Base-by-base conservation (phyloP, 2,329 filamentous ascomycete genomes). In the Diaporthe sp. region DNA sequence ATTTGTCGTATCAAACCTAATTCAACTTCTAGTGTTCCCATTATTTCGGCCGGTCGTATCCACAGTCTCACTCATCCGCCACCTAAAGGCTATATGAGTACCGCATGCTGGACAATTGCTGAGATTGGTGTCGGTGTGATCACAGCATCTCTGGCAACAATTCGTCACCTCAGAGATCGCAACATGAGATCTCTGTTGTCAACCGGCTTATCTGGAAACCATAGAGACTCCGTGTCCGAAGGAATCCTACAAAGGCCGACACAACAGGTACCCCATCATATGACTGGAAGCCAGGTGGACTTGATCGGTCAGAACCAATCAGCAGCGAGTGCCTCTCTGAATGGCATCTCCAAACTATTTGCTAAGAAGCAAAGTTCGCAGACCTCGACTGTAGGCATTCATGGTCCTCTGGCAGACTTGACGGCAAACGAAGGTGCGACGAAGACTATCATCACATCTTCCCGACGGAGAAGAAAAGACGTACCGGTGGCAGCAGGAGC, bases 91-190 rank as follows among this genome's bases (percentile, higher is more conserved):
- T 49, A 49, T 22, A 65, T 49, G 61, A 65, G 61, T 10, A 65
- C 61, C 2, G 61, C 61, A 3, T 65, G 61, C 42, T 65, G 61
- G 61, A 65, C 61, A 34, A 65, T 65, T 46, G 61, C 61, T n/a
- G 61, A 65, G 42, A 65, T 65, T 34, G 61, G 61, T 8, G 42
- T 65, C 10, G 61, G 61, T n/a, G 42, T 65, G 1, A 65, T 65
- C 42, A 49, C 61, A 46, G 61, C 61, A 8, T 65, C 61, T 34
- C 13, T 65, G 42, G 61, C 61, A 8, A 65, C 61, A 42, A 65
- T 65, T 19, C 61, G 61, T 7, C 61, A 65, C 61, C 42, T 65
- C 4, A 28, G 61, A 65, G 61, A 65, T 49, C 61, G 61, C 42
- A 65, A 65, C 17, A 12, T 49, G 42, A 65, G 61, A 28, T 13